A percentile compares a stretch with the other conserved stretches of the same genome.
Conservation (phyloP, 805 yeast genomes). For the Yamadazyma takamatsuzukensis region DNA sequence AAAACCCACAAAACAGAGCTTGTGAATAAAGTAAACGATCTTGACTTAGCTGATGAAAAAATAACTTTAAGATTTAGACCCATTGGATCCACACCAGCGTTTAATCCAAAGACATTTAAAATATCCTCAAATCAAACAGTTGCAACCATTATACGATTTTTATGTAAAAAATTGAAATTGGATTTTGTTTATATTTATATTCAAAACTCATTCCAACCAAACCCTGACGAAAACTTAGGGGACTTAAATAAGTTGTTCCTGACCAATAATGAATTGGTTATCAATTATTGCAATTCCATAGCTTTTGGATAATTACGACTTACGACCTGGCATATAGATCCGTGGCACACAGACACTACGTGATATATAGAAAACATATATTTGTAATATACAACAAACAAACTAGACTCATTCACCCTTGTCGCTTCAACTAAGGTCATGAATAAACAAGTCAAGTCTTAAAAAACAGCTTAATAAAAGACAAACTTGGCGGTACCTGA, state of each 20-base stretch:
- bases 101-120: slow-evolving; percentile 49
- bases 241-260: slow-evolving; percentile 27
- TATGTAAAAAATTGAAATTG: slow-evolving; percentile 36
- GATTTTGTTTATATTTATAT: slow-evolving; percentile 29
- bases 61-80: slow-evolving; percentile 55
- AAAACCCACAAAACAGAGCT: not conserved
- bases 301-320: slow-evolving; percentile 42
- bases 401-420: too few species aligned
- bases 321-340: too few species aligned
- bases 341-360: not conserved
- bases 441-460: slow-evolving; percentile 1
- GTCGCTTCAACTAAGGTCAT: too few species aligned
- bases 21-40: not conserved
- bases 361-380: slow-evolving; percentile 8
- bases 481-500: slow-evolving; percentile 61
- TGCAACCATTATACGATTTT: slow-evolving; percentile 42
- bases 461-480: slow-evolving; percentile 17
- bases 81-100: slow-evolving; percentile 52
- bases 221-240: slow-evolving; percentile 36
- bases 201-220: slow-evolving; percentile 40
- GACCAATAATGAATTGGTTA: slow-evolving; percentile 31
- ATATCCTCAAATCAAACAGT: slow-evolving; percentile 47
- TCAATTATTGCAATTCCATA: slow-evolving; percentile 35
- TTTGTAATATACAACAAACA: slow-evolving; percentile 10
- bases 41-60: slow-evolving; percentile 24